Base-by-base conservation (phyloP, 805 yeast genomes). In the Schwanniomyces sp. region DNA sequence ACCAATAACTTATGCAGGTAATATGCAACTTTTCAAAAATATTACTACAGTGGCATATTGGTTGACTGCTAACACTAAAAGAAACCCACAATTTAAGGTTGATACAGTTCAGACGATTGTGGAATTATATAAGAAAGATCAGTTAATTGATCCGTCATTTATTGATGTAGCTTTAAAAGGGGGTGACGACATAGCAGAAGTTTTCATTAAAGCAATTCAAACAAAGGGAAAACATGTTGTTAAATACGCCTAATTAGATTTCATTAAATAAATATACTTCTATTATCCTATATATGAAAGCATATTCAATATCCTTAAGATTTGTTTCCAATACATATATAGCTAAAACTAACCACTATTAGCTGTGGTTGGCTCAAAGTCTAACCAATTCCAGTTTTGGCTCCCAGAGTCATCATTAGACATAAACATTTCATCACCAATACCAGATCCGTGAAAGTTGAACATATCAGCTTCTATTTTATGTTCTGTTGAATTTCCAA, bases 51-150 rank as follows among this genome's bases (percentile, higher is more conserved):
- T 46, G 16, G 59, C 68, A 14, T 68, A 63, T 55, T 68, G 72
- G 72, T 55, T 67, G 39, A 64, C 66, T 28, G 47, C 58, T 14
- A 66, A 65, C 46, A 55, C 56, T n/a, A 49, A 43, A 21, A 38
- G 29, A 3, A 34, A 86, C 55, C 92, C 94, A 3, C 74, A 75
- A 28, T 72, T 75, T 29, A 86, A 86, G 62, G 72, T 74, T 36
- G 69, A 72, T 3, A 78, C 85, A n/a, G 72, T 88, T 27, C 52
- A 69, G 7, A 79, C 74, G 29, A 71, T 90, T 37, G 70, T 86
- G 38, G 70, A 79, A 41, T 68, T 86, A 54, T 85, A 84, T 64
- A 71, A 82, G 44, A 59, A 70, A 2, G 86, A 85, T n/a, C 74
- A 80, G 45, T 63, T 88, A 27, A 62, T 58, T 24, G 79, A 75